Conservation (phyloP, 1,139 yeast genomes). For the Debaryomyces robertsiae region DNA sequence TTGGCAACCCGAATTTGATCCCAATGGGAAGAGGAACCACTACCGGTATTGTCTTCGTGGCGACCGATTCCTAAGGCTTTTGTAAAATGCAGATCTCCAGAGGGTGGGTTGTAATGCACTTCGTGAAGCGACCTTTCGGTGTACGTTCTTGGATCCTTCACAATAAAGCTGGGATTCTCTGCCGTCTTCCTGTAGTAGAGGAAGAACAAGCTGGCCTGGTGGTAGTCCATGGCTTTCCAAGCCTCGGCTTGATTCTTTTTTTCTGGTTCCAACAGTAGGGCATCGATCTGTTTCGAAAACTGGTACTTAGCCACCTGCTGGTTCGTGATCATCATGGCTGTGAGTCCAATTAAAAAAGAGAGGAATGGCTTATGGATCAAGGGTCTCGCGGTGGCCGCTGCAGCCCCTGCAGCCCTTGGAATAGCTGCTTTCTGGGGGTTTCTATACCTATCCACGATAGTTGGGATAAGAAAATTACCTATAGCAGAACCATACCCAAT, state of each 20-base stretch:
- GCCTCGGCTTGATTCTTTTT: slow-evolving; percentile 27
- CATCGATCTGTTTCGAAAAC: slow-evolving; percentile 23
- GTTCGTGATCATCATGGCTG: slow-evolving; percentile 29
- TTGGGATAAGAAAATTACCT: slow-evolving; percentile 30
- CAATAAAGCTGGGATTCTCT: slow-evolving; percentile 35
- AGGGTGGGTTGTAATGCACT: slow-evolving; percentile 30
- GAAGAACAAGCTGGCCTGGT: slow-evolving; percentile 39
- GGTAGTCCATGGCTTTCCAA: slow-evolving; percentile 44
- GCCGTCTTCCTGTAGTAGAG: slow-evolving; percentile 39
- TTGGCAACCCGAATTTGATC: slow-evolving; percentile 34
- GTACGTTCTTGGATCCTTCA: slow-evolving; percentile 41
- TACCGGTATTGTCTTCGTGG: slow-evolving; percentile 4
- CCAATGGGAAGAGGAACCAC: slow-evolving; percentile 26
- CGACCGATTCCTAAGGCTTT: slow-evolving; percentile 14
- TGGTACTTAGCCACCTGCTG: slow-evolving; percentile 28
- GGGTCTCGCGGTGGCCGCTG: slow-evolving; percentile 11
- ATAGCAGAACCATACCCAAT: slow-evolving; percentile 30
- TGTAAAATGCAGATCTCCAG: slow-evolving; percentile 12
- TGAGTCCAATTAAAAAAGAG: slow-evolving; percentile 36
- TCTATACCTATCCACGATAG: slow-evolving; percentile 21
- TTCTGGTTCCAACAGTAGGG: slow-evolving; percentile 16
- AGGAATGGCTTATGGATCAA: slow-evolving; percentile 34
- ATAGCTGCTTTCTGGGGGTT: slow-evolving; percentile 9
- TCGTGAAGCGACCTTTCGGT: slow-evolving; percentile 29
- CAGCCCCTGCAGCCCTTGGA: slow-evolving; percentile 8